Evolutionary conservation across 306 rosid species (phyloP).

Genomic region (Castanopsis chinensis): DNA sequence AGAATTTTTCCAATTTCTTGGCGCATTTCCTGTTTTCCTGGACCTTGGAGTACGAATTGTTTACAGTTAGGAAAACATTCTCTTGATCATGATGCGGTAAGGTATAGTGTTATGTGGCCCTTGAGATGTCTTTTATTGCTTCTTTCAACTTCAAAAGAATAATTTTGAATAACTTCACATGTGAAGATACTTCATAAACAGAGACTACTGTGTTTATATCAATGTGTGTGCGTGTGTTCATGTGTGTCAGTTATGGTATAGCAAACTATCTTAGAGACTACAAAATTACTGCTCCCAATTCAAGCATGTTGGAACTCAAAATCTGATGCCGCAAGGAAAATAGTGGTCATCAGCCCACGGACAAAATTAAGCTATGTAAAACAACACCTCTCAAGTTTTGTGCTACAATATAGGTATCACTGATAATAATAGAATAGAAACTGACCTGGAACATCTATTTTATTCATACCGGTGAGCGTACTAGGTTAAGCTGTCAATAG

Average conservation of each 20-base stretch:
- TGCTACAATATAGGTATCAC: no score
- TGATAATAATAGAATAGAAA: no score
- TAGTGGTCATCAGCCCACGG: constrained; percentile 42
- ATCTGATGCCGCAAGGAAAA: constrained; percentile 49
- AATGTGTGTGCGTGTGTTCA: neutral
- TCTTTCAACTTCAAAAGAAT: neutral
- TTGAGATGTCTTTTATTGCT: neutral
- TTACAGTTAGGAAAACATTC: constrained; percentile 68
- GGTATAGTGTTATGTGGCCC: constrained; percentile 2
- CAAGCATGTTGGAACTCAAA: constrained; percentile 38
- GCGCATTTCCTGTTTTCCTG: constrained; percentile 66
- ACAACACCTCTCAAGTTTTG: no score
- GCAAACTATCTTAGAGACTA: neutral
- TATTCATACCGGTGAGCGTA: no score
- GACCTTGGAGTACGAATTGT: constrained; percentile 67
- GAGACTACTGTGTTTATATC: neutral
- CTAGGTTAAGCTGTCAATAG: no score
- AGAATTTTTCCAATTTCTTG: constrained; percentile 75
- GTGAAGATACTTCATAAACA: neutral
- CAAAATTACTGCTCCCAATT: neutral
- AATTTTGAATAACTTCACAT: neutral
- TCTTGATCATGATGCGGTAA: constrained; percentile 54
- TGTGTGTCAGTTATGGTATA: neutral
- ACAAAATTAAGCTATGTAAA: no score
- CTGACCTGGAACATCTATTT: no score